phyloP scores from a whole-genome alignment of 257 asterid genomes.

The Ilex aquifolium region DNA sequence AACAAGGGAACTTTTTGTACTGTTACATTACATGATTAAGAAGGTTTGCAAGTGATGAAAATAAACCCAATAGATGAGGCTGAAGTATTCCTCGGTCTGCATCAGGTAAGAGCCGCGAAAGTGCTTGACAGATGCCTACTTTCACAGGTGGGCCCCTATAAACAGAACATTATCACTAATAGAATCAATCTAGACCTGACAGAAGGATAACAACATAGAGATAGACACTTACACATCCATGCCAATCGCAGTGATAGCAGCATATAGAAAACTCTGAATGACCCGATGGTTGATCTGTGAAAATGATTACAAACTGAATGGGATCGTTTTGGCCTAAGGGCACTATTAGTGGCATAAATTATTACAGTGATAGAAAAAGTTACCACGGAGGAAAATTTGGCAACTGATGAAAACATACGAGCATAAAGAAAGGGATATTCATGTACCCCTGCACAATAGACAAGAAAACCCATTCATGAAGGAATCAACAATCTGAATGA shows the following conservation, averaged over 20 bases:
- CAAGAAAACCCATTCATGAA: conserved; percentile 12
- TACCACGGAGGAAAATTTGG: conserved; percentile 83
- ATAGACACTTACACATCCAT: conserved; percentile 77
- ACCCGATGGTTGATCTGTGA: conserved; percentile 68
- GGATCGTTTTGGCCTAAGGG: conserved; percentile 5
- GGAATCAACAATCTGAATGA: conserved; percentile 9
- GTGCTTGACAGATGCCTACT: conserved; percentile 95
- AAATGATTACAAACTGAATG: conserved; percentile 20
- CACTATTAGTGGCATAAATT: conserved; percentile 3
- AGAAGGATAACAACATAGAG: conserved; percentile 6
- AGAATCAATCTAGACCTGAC: conserved; percentile 7
- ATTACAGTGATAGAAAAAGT: conserved; percentile 10
- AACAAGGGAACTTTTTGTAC: background rate
- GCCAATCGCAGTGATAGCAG: conserved; percentile 77
- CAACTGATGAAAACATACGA: conserved; percentile 78
- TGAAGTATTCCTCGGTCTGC: conserved; percentile 51
- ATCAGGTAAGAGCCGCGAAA: conserved; percentile 80
- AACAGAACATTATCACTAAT: conserved; percentile 16
- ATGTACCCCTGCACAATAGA: conserved; percentile 48
- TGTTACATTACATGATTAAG: conserved; percentile 63
- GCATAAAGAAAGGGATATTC: conserved; percentile 91
- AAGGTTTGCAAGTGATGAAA: conserved; percentile 80
- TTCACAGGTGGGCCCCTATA: conserved; percentile 87
- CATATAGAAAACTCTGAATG: conserved; percentile 58
- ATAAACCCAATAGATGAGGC: conserved; percentile 57